These are phyloP conservation scores for Colletotrichum sp. DNA, from an alignment of 2,329 filamentous ascomycete genomes.

Conservation along the genomic window DNA sequence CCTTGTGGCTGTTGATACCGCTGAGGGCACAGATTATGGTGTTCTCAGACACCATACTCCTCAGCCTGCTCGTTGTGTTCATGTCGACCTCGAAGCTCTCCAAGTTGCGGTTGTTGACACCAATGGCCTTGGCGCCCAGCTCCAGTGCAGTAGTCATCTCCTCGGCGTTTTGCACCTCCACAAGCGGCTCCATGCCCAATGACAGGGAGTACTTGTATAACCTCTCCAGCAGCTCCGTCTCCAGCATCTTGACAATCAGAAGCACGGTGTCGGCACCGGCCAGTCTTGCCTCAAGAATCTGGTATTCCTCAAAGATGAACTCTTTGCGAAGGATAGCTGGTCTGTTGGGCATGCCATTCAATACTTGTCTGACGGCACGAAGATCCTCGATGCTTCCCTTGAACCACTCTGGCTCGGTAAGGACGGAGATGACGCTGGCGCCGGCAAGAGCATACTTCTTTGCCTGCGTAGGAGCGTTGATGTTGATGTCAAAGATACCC, in stretches of 20 bases:
- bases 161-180: slow-evolving; percentile 93
- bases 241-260: slow-evolving; percentile 98
- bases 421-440: slow-evolving; percentile 96
- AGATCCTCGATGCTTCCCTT: slow-evolving; percentile 97
- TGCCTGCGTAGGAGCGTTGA: slow-evolving; percentile 89
- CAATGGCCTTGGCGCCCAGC: slow-evolving; percentile 88
- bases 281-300: slow-evolving; percentile 92
- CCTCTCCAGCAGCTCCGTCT: slow-evolving; percentile 71
- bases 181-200: slow-evolving; percentile 95
- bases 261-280: slow-evolving; percentile 94
- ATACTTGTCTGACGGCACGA: slow-evolving; percentile 81
- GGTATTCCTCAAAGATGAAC: slow-evolving; percentile 97
- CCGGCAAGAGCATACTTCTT: slow-evolving; percentile 91
- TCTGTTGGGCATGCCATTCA: slow-evolving; percentile 90
- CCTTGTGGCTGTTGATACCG: slow-evolving; percentile 87
- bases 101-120: slow-evolving; percentile 96
- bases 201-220: slow-evolving; percentile 89
- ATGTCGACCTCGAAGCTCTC: slow-evolving; percentile 97
- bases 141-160: slow-evolving; percentile 91
- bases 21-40: slow-evolving; percentile 94
- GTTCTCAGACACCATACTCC: slow-evolving; percentile 82
- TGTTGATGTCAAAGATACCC: slow-evolving; percentile 86
- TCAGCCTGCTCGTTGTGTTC: slow-evolving; percentile 85
- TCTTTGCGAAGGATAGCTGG: slow-evolving; percentile 94
- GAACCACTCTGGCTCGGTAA: slow-evolving; percentile 99